Evolutionary conservation across 192 early-diverging fungal genomes (phyloP), one percentile per base, ranked within the genome.

Genomic region (Jimgerdemannia lactiflua): DNA sequence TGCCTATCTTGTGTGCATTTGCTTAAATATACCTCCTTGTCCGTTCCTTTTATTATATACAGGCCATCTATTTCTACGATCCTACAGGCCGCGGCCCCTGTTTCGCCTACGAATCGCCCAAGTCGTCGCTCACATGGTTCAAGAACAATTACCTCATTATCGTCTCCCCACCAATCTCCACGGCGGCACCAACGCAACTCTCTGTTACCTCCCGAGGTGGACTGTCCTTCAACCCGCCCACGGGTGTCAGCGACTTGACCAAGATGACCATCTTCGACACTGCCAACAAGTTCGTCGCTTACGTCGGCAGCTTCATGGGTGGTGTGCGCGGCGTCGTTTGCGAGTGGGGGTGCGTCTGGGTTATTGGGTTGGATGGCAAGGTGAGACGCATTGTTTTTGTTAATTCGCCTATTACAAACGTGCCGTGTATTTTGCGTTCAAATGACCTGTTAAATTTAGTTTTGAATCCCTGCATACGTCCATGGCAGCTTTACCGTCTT

Each of bases 271-370:
- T 99, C 29, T 95, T 97, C 71, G 97, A 99, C 72, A 92, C 96
- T 2, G 89, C 88, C 39, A 95, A 94, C 86, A 99, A 97, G 78
- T 95, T 94, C 75, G 92, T 96, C 4, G 96, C 97, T 3, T 98
- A 93, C 66, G 85, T 88, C 3, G 95, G 93, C 29, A 89, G 87
- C 14, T 95, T 98, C 66, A 78, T 88, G 0, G 89, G 89, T 3
- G 91, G 89, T 8, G 86, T 92, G 19, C 85, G 90, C 63, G 88
- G 90, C 49, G 90, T 98, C 3, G 82, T 93, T 39, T 87, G 88
- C 69, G 96, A 98, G 78, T 97, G 95, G 95, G 95, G 94, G 66
- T 92, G 93, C 71, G 83, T 98, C 11, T 96, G 94, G 86, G 91
- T 98, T 39, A 81, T 96, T 1, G 96, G 94, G 10, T 84, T 83